Base-by-base conservation (phyloP, 2,329 filamentous ascomycete species). In the Purpureocillium takamizusanense region DNA sequence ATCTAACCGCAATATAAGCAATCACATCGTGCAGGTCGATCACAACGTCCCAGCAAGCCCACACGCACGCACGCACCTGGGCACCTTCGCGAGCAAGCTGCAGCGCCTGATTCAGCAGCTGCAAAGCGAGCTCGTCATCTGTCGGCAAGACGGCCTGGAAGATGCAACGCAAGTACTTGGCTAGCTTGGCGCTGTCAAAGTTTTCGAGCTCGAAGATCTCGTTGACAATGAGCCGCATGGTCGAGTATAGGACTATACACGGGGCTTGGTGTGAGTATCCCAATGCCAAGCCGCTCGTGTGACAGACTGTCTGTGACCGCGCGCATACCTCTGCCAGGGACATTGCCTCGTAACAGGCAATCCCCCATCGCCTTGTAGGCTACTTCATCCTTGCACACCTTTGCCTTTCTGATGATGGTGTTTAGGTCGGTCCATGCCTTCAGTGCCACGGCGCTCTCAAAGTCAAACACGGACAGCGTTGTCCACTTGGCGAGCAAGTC, bases 121-220 rank as follows among this genome's bases (percentile, higher is more conserved):
- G 66, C 36, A 82, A 63, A 9, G 76, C 74, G 13, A 78, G 58
- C 1, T 57, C 56, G 15, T 77, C 70, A 34, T 79, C 70, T 4
- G 72, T 63, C 2, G 72, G 63, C 1, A 88, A 60, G 0, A 82
- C 72, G 1, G 78, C 66, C 44, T 84, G 81, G 46, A 90, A 84
- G 2, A 92, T 67, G 49, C 84, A 88, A 1, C 86, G 76, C 33
- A 90, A 74, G 65, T 92, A 94, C 49, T 82, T 83, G 7, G 83
- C 75, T 1, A 94, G 65, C 48, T 77, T 79, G 1, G 56, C 53
- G 4, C 67, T 66, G 44, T 82, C 70, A 33, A 80, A 76, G 1
- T 58, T 51, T 14, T 78, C 69, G 1, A 78, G 57, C 1, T 59
- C 65, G 59, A 76, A 82, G 14, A 83, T 78, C 35, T 78, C 66